Evolutionary conservation across 1,139 yeast species (phyloP), one percentile per base, ranked within the genome.

Genomic region (Yamadazyma aaseri): DNA sequence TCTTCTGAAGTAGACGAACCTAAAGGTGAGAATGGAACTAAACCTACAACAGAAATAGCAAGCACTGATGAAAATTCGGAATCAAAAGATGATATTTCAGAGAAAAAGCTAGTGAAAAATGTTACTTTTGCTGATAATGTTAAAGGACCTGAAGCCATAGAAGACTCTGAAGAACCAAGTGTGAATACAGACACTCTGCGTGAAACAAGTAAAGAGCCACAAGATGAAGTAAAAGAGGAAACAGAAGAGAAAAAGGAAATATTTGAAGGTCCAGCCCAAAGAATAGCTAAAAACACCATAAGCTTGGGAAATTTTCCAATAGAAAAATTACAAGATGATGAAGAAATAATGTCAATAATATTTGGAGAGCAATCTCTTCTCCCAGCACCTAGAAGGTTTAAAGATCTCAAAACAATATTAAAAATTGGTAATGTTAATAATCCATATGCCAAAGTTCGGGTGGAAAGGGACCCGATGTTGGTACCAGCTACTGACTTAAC

Each of bases 211-310:
- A 31, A 26, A 11, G 34, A 31, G 21, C 6, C n/a, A 6, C 13
- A 22, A 22, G 28, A 15, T 5, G 34, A 31, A 10, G 17, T 13
- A 8, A 5, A 5, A 6, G 20, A 11, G 20, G 31, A 20, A 13
- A 18, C 7, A 6, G 25, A 4, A 9, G 28, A 21, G 12, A 11
- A 36, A 32, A 45, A 49, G 12, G 63, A 58, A 27, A 44, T 65
- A 0, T 77, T 68, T 45, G 80, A 80, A 55, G 90, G 92, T 0
- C 94, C 94, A 1, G 53, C 63, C 2, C 86, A 80, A 46, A 65
- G 70, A 36, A 76, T 81, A 1, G 66, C 76, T 1, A 65, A 74
- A 25, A 76, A 78, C 45, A 60, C 60, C 29, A 50, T 82, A 1
- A 61, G 68, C 8, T 56, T 81, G 29, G 58, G 74, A 36, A 73